Evolutionary conservation across 495 filamentous ascomycete genomes (phyloP).

Genomic region (Rostrohypoxylon terebratum): DNA sequence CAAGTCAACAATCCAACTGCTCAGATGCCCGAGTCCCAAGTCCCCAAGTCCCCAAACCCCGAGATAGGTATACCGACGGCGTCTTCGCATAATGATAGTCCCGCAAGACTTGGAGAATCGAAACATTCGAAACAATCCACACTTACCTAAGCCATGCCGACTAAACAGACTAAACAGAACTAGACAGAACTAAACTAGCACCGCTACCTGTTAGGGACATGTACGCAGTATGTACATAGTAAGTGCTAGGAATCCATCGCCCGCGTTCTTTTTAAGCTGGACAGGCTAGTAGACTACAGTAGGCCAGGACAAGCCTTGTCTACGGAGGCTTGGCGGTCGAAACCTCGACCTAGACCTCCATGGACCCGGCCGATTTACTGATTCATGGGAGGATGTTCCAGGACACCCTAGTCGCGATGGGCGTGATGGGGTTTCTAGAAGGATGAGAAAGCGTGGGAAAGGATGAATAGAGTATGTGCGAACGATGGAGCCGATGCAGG

Average conservation of each 20-base stretch:
- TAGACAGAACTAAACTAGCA: background rate
- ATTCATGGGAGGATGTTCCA: background rate
- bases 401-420: conserved; percentile 18
- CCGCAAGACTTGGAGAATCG: conserved; percentile 4
- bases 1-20: background rate
- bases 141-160: conserved; percentile 3
- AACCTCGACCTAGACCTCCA: conserved; percentile 9
- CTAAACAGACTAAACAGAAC: background rate
- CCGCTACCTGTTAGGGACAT: conserved; percentile 7
- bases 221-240: no score
- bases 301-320: conserved; percentile 9
- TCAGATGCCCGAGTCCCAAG: background rate
- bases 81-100: conserved; percentile 21
- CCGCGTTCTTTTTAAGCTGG: conserved; percentile 5
- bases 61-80: background rate
- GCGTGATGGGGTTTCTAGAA: conserved; percentile 30
- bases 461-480: conserved; percentile 6
- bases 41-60: no score
- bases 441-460: conserved; percentile 25
- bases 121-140: background rate
- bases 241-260: conserved; percentile 11
- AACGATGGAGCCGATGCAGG: conserved; percentile 23
- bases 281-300: background rate
- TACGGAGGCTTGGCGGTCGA: conserved; percentile 21
- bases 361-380: conserved; percentile 8